Evolutionary conservation across 2,329 filamentous ascomycete species (phyloP).

Genomic region (Aureobasidium leucospermi): DNA sequence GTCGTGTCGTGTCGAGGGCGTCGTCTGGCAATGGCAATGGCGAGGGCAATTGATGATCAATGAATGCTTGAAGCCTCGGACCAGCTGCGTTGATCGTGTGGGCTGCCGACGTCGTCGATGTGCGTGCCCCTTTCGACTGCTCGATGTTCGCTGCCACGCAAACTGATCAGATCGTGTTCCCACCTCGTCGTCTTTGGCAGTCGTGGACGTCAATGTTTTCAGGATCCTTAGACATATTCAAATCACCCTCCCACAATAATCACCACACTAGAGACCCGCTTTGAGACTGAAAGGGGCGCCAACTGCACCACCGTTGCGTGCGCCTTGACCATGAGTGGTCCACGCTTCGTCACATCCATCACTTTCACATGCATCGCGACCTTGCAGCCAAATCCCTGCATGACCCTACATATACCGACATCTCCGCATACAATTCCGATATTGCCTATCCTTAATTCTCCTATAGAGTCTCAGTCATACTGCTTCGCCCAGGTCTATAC

Average conservation of each 20-base stretch:
- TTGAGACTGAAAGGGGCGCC: slow-evolving; percentile 3
- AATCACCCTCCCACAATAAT: not conserved
- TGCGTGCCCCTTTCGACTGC: too few relatives aligned
- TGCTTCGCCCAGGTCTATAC: not conserved
- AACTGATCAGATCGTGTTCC: not conserved
- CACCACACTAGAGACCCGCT: not conserved
- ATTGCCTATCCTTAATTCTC: not conserved
- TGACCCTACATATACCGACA: not conserved
- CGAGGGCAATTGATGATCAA: not conserved
- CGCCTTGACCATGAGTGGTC: not conserved
- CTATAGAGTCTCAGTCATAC: not conserved
- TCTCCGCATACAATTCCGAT: not conserved
- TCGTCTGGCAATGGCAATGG: not conserved
- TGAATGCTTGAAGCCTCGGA: not conserved
- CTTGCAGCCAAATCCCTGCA: not conserved
- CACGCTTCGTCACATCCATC: not conserved
- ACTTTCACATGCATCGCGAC: not conserved
- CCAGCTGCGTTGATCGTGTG: not conserved
- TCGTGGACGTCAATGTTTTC: not conserved
- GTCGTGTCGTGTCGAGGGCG: not conserved
- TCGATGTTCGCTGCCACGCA: not conserved
- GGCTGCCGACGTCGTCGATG: not conserved
- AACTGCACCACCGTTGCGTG: slow-evolving; percentile 1
- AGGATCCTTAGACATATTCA: not conserved
- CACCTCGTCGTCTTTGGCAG: not conserved